Evolutionary conservation across 768 basidiomycete species (phyloP).

Genomic region (Filobasidium wieringae): DNA sequence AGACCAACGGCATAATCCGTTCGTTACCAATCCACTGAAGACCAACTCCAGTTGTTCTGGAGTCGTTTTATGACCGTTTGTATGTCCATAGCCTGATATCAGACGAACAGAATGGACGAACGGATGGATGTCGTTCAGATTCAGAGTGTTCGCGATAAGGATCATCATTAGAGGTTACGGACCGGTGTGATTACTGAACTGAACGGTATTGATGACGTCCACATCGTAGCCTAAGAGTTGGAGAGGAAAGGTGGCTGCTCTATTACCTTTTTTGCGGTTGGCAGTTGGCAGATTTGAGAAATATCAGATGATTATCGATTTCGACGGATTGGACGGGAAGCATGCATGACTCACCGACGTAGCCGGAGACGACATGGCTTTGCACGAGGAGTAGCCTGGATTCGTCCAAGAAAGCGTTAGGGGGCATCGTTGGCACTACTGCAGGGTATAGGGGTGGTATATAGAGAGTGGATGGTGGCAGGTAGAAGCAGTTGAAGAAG

Average conservation of each 20-base stretch:
- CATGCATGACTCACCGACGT: conserved; percentile 52
- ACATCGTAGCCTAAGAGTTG: conserved; percentile 78
- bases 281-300: not conserved
- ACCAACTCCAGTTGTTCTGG: conserved; percentile 64
- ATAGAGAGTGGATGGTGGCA: no score
- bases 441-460: no score
- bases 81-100: conserved; percentile 61
- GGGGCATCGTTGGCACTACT: no score
- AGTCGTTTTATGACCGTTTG: conserved; percentile 65
- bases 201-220: conserved; percentile 86
- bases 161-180: conserved; percentile 14
- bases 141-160: conserved; percentile 5
- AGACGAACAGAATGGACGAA: not conserved
- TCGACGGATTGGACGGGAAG: not conserved
- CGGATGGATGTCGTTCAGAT: no score
- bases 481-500: no score
- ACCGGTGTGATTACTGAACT: conserved; percentile 92
- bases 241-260: conserved; percentile 53
- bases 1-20: conserved; percentile 59
- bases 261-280: conserved; percentile 33
- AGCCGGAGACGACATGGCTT: conserved; percentile 85
- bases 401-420: conserved; percentile 16
- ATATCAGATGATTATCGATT: not conserved
- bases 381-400: conserved; percentile 72
- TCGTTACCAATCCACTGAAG: conserved; percentile 59